Evolutionary conservation across 176 grass and related monocot species (phyloP), one percentile per base, ranked within the genome.

Genomic region (Musa schizocarpa): DNA sequence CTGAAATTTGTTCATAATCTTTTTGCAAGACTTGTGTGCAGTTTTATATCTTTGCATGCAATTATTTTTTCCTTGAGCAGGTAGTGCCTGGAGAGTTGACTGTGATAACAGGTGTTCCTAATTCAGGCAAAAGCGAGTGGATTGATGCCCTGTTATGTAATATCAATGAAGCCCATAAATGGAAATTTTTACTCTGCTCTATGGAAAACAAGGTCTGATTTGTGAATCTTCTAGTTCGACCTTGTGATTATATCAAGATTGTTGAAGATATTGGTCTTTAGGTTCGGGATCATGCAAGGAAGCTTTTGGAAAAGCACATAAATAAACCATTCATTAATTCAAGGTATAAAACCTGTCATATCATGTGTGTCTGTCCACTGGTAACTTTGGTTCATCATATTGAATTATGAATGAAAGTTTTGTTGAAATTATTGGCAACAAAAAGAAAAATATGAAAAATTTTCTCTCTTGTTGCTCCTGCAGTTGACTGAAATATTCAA

Each of bases 121-220:
- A 95, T 89, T 95, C 91, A 72, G 96, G 96, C 53, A 99, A 99
- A 83, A 99, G 91, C 72, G 96, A 99, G 81, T 99, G 96, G 91
- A 99, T 99, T 67, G 96, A 99, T 86, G 88, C 96, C 52, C 74
- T 99, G 69, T 48, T 99, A 74, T 92, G 91, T 70, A 99, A 99
- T 92, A 86, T 99, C 82, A 99, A 89, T 52, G 21, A 21, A 62
- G 76, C 76, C n/a, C n/a, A 54, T 82, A 88, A 84, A n/a, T 99
- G 96, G 96, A 95, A 86, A 55, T 99, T 99, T 87, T 86, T 82
- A 81, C 79, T 99, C 7, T 99, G 96, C 74, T 99, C 96, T 58
- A 99, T 98, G 94, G 94, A 98, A 79, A 98, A 98, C 73, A 89
- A 85, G 90, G 86, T 77, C 86, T 83, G 84, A 6, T 87, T 54